Conservation (phyloP, 2,329 filamentous ascomycete species). For the Ceratocystiopsis brevicomis region DNA sequence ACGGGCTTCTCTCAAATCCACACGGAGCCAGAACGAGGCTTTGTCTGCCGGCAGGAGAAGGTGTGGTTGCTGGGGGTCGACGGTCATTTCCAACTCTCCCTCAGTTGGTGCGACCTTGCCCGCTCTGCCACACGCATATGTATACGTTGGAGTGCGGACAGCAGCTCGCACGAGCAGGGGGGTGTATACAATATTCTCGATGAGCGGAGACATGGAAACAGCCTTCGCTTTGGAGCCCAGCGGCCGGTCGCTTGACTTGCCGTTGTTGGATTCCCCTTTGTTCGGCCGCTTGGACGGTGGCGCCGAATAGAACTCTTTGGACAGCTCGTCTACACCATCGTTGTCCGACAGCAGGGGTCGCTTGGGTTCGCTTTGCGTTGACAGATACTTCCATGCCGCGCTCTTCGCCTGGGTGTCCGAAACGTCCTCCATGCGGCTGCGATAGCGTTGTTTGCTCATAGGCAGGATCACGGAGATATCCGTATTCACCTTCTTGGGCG, state of each 20-base stretch:
- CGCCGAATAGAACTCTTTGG: slow-evolving; percentile 1
- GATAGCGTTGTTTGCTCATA: not conserved
- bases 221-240: too few species aligned
- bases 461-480: not conserved
- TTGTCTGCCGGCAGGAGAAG: not conserved
- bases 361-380: not conserved
- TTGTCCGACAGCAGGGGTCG: not conserved
- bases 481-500: not conserved
- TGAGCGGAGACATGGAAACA: not conserved
- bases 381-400: too few species aligned
- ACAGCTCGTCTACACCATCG: slow-evolving; percentile 7
- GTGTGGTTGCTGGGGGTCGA: not conserved
- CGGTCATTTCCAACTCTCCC: not conserved
- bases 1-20: not conserved
- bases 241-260: not conserved
- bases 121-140: not conserved
- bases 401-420: not conserved
- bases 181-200: not conserved
- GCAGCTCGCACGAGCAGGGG: slow-evolving; percentile 2
- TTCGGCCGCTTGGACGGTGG: not conserved
- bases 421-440: slow-evolving; percentile 1
- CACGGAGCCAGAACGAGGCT: slow-evolving; percentile 1
- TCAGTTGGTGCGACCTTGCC: not conserved
- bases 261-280: not conserved
- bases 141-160: slow-evolving; percentile 1